phyloP scores from a whole-genome alignment of 2,329 filamentous ascomycete genomes.

The Periconia sp. region DNA sequence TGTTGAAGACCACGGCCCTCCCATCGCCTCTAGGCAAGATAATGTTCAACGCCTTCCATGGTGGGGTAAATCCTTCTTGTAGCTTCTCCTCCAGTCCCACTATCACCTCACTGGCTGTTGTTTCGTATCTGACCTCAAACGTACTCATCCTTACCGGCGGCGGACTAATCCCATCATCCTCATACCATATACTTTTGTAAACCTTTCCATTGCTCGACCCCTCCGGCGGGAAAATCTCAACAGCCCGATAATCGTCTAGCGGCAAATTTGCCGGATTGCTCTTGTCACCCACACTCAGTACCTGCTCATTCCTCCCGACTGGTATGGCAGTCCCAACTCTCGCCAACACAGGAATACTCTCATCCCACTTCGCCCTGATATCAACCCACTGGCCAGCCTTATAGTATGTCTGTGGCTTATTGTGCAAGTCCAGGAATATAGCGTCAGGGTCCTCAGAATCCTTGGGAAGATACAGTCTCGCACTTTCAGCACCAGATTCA shows the following conservation, averaged over 20 bases:
- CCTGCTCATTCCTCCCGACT: slow-evolving; percentile 59
- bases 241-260: slow-evolving; percentile 61
- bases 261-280: slow-evolving; percentile 53
- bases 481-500: slow-evolving; percentile 61
- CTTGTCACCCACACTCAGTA: slow-evolving; percentile 58
- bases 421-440: slow-evolving; percentile 69
- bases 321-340: slow-evolving; percentile 62
- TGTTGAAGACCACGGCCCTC: slow-evolving; percentile 41
- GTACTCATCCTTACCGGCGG: slow-evolving; percentile 35
- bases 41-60: slow-evolving; percentile 58
- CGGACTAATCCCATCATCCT: slow-evolving; percentile 63
- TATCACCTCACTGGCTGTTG: slow-evolving; percentile 51
- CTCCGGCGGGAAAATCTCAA: slow-evolving; percentile 63
- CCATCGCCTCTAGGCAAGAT: slow-evolving; percentile 59
- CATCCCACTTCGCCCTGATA: slow-evolving; percentile 58
- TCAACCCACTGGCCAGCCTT: slow-evolving; percentile 61
- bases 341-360: slow-evolving; percentile 63
- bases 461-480: slow-evolving; percentile 67
- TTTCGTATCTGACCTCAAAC: slow-evolving; percentile 31
- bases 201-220: slow-evolving; percentile 44
- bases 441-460: slow-evolving; percentile 49
- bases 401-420: slow-evolving; percentile 65
- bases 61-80: slow-evolving; percentile 52
- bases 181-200: slow-evolving; percentile 57
- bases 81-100: slow-evolving; percentile 51